Base-by-base conservation (phyloP, 495 filamentous ascomycete species). In the Penicillium egyptiacum region DNA sequence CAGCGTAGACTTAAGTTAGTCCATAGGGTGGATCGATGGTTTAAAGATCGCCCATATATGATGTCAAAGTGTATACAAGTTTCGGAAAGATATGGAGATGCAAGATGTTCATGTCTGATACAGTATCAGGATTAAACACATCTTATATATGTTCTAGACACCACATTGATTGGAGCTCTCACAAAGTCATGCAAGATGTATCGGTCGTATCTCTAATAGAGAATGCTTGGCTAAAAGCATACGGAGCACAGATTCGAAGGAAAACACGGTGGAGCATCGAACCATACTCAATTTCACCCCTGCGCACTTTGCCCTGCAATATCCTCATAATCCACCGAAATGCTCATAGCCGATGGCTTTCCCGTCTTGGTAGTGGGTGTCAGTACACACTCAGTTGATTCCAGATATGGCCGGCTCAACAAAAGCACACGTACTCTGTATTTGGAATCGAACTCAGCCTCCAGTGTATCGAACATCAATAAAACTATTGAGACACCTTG, bases 221-320 rank as follows among this genome's bases (percentile, higher is more conserved):
- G 65, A 68, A 68, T 68, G 66, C 66, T 63, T 66, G 63, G 62
- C 65, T 57, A 44, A 50, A 37, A 52, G 35, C 16, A 39, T 17
- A 39, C 10, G 30, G 30, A 12, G 30, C 5, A 35, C 22, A 35
- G 42, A 50, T 25, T 55, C 42, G 33, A 60, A 57, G 55, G 37
- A 58, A 53, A 43, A 67, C 23, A 50, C 54, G 61, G 56, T 10
- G 31, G 19, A 50, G 28, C 5, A 30, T 39, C 48, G n/a, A 39
- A 33, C 5, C 19, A 37, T 50, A 25, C 35, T 39, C 35, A 40
- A 28, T 35, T 16, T 26, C 16, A 40, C 33, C 33, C 49, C 49
- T 31, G 30, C 25, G 30, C 19, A 16, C 14, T 41, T 22, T 22
- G 8, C 17, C n/a, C 26, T 48, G 17, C 46, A 33, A 49, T 43